phyloP scores from a whole-genome alignment of 805 yeast species.

The Pichia cabralensis region DNA sequence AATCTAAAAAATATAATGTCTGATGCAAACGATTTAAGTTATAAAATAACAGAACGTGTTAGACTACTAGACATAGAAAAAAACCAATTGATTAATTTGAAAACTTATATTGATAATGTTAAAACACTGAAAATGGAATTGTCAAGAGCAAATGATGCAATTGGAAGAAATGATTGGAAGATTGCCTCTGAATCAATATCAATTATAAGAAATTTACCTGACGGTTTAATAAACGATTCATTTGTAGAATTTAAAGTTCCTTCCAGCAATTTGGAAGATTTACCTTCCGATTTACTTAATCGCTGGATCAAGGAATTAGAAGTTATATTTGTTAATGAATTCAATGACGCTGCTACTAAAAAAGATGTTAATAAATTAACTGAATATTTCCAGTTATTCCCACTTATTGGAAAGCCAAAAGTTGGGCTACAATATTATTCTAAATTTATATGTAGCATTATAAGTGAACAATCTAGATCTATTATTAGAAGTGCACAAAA shows the following conservation, averaged over 20 bases:
- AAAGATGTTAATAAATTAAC: constrained; percentile 66
- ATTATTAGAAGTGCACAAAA: constrained; percentile 41
- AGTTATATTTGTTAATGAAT: constrained; percentile 47
- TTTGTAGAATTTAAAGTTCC: constrained; percentile 82
- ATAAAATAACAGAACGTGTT: constrained; percentile 58
- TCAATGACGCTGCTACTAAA: constrained; percentile 56
- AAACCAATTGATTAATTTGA: constrained; percentile 49
- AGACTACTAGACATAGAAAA: constrained; percentile 63
- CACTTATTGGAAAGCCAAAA: constrained; percentile 64
- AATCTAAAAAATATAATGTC: constrained; percentile 44
- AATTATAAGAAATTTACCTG: constrained; percentile 44
- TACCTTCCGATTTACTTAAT: constrained; percentile 48
- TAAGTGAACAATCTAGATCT: constrained; percentile 67
- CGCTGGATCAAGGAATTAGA: constrained; percentile 54
- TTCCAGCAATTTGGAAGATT: constrained; percentile 72
- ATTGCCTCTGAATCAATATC: constrained; percentile 65
- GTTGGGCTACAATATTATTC: constrained; percentile 76
- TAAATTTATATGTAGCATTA: constrained; percentile 73
- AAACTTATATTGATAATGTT: constrained; percentile 54
- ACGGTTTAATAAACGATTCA: constrained; percentile 43
- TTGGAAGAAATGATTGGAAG: constrained; percentile 61
- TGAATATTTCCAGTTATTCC: constrained; percentile 75
- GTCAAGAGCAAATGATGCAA: constrained; percentile 54
- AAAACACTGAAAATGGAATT: constrained; percentile 58
- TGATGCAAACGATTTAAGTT: constrained; percentile 56